phyloP scores from a whole-genome alignment of 2,329 filamentous ascomycete species.

The Fusarium praegraminearum region DNA sequence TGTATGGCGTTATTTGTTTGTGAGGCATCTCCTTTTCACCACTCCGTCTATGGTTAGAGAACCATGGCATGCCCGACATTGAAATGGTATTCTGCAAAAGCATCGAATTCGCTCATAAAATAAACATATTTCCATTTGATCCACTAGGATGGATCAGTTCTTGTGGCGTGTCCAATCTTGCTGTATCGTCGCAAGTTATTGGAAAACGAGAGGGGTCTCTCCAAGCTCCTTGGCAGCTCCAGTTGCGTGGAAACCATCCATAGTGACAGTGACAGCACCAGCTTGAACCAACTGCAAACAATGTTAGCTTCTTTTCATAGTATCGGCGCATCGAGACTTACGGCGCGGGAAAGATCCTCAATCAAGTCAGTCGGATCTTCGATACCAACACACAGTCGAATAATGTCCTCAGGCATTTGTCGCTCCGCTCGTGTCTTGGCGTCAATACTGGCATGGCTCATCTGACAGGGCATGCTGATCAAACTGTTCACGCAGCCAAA shows the following conservation, averaged over 20 bases:
- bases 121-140: slow-evolving; percentile 14
- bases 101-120: slow-evolving; percentile 38
- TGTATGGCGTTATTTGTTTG: neutral
- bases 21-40: slow-evolving; percentile 1
- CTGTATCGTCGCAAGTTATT: slow-evolving; percentile 8
- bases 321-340: slow-evolving; percentile 64
- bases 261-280: slow-evolving; percentile 86
- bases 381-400: slow-evolving; percentile 94
- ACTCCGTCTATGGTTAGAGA: neutral
- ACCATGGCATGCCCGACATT: slow-evolving; percentile 2
- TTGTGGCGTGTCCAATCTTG: neutral
- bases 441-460: slow-evolving; percentile 99
- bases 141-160: neutral
- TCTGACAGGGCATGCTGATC: slow-evolving; percentile 99
- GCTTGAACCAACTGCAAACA: slow-evolving; percentile 84
- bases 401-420: slow-evolving; percentile 96
- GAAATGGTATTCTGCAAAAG: slow-evolving; percentile 21
- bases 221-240: slow-evolving; percentile 52
- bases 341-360: slow-evolving; percentile 90
- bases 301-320: slow-evolving; percentile 40
- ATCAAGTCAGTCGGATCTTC: slow-evolving; percentile 93
- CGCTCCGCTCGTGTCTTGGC: slow-evolving; percentile 90
- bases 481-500: slow-evolving; percentile 98
- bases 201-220: slow-evolving; percentile 48
- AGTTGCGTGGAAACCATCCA: slow-evolving; percentile 82